These are phyloP conservation scores for Gynochthodes officinalis DNA, from an alignment of 257 asterid species.

Conservation along the genomic window DNA sequence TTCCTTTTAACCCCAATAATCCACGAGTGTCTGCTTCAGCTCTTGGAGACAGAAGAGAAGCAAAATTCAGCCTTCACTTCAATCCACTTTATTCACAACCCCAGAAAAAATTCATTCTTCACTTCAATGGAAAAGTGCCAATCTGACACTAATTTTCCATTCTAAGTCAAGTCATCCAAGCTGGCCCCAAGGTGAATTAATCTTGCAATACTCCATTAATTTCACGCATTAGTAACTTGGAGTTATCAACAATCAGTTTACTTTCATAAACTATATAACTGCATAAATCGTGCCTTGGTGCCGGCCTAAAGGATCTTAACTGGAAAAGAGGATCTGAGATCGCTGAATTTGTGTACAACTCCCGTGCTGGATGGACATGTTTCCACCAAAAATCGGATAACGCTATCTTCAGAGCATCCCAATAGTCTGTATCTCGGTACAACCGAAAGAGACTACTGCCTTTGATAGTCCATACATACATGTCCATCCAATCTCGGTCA, in stretches of 20 bases:
- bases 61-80: neutral
- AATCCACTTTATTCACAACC: neutral
- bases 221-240: conserved; percentile 55
- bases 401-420: conserved; percentile 54
- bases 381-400: conserved; percentile 95
- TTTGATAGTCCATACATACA: conserved; percentile 67
- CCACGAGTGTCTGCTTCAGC: neutral
- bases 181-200: conserved; percentile 15
- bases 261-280: conserved; percentile 45
- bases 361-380: conserved; percentile 79
- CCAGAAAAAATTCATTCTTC: neutral
- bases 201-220: conserved; percentile 42
- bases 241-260: conserved; percentile 46
- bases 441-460: conserved; percentile 85
- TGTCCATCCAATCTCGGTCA: conserved; percentile 86
- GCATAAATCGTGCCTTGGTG: conserved; percentile 55
- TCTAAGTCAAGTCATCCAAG: neutral
- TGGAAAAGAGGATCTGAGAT: conserved; percentile 56
- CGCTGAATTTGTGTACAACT: conserved; percentile 33
- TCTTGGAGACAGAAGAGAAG: neutral
- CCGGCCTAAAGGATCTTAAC: conserved; percentile 45
- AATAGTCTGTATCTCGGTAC: conserved; percentile 55
- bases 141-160: neutral
- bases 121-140: neutral
- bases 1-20: neutral